Percentiles rank a stretch among this genome's conserved stretches.
Evolutionary conservation across 2,329 filamentous ascomycete genomes (phyloP).

Genomic region (Colletotrichum camelliae): DNA sequence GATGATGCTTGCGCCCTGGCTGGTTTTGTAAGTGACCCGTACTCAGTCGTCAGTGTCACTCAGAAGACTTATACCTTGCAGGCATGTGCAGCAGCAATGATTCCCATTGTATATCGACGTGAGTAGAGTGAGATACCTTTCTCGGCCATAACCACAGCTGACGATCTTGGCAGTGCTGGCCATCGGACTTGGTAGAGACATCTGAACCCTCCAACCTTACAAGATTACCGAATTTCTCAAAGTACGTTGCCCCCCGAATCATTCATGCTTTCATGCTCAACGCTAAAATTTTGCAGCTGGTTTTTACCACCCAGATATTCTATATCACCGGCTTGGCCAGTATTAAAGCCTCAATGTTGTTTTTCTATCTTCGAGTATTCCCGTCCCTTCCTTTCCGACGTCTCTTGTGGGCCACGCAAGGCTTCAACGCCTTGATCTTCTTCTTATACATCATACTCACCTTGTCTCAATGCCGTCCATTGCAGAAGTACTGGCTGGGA

Average conservation of each 20-base stretch:
- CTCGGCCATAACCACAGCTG: fast-evolving
- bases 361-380: constrained; percentile 33
- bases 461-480: constrained; percentile 35
- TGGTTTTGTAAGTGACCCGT: neutral
- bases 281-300: neutral
- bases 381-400: constrained; percentile 19
- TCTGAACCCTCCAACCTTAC: neutral
- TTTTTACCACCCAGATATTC: neutral
- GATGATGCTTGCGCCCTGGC: neutral
- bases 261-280: neutral
- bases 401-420: constrained; percentile 27
- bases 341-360: constrained; percentile 32
- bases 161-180: neutral
- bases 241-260: neutral
- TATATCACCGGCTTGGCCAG: neutral
- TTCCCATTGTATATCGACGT: neutral
- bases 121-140: neutral
- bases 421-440: constrained; percentile 27
- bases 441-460: constrained; percentile 32
- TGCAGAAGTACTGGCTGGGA: constrained; percentile 37
- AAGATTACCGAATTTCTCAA: neutral
- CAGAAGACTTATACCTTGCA: neutral
- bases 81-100: neutral
- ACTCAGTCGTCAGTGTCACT: neutral
- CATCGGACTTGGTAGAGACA: neutral